Percentiles rank a stretch among this genome's conserved stretches.
These are phyloP conservation scores for Mortierella sp. DNA, from an alignment of 371 early-diverging fungal genomes.

Conservation along the genomic window DNA sequence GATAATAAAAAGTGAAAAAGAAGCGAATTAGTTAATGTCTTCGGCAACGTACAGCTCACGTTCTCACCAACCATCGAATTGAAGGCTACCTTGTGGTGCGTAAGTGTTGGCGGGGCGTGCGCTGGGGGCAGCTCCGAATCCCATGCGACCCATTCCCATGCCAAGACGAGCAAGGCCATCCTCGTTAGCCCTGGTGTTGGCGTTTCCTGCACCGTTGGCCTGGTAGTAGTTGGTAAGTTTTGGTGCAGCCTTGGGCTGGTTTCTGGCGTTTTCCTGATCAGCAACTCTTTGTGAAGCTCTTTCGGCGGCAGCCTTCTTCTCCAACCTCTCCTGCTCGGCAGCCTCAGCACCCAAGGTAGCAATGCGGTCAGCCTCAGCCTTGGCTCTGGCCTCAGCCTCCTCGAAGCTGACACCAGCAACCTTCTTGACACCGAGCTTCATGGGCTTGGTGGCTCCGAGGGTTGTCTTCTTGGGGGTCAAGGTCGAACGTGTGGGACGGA, in stretches of 20 bases:
- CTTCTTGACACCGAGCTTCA: conserved; percentile 87
- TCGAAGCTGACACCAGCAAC: conserved; percentile 91
- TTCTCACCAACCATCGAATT: neutral
- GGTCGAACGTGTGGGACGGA: conserved; percentile 56
- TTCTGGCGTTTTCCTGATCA: conserved; percentile 36
- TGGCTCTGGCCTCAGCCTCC: conserved; percentile 92
- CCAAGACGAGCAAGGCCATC: conserved; percentile 82
- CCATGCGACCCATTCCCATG: conserved; percentile 85
- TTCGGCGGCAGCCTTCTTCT: conserved; percentile 51
- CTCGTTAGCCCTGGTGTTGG: conserved; percentile 33
- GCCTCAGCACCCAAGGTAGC: conserved; percentile 80
- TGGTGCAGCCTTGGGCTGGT: conserved; percentile 36
- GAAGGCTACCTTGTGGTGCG: conserved; percentile 37
- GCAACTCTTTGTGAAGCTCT: conserved; percentile 43
- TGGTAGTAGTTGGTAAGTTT: conserved; percentile 48
- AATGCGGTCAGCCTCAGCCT: conserved; percentile 84
- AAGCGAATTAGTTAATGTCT: neutral
- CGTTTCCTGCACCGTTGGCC: conserved; percentile 47
- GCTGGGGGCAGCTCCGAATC: conserved; percentile 70
- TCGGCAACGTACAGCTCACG: neutral
- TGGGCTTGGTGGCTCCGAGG: conserved; percentile 68
- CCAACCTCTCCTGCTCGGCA: conserved; percentile 69
- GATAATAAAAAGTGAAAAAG: neutral
- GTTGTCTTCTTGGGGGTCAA: conserved; percentile 60
- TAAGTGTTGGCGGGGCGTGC: conserved; percentile 22